Percentiles rank a stretch among this genome's conserved stretches.
Evolutionary conservation across 768 basidiomycete genomes (phyloP).

Genomic region (Auriscalpium vulgare): DNA sequence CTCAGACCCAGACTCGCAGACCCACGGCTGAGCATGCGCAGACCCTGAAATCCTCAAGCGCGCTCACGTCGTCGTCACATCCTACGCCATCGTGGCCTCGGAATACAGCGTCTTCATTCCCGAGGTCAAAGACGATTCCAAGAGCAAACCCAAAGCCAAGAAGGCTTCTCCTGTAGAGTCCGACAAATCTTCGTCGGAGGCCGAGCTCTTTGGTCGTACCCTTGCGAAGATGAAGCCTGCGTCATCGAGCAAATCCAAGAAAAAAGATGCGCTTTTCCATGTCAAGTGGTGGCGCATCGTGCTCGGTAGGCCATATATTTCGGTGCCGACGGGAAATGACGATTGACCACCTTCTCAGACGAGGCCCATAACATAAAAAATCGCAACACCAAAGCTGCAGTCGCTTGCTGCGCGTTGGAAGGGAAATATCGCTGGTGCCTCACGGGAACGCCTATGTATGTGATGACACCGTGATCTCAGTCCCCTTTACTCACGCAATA

Average conservation of each 20-base stretch:
- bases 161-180: slow-evolving; percentile 17
- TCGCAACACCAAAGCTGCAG: slow-evolving; percentile 63
- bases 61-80: slow-evolving; percentile 76
- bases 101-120: slow-evolving; percentile 56
- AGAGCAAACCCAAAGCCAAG: slow-evolving; percentile 29
- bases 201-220: slow-evolving; percentile 38
- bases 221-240: slow-evolving; percentile 37
- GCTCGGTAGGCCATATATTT: slow-evolving; percentile 43
- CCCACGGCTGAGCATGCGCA: slow-evolving; percentile 16
- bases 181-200: slow-evolving; percentile 30
- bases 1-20: neutral
- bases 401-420: slow-evolving; percentile 71
- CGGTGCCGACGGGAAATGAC: neutral
- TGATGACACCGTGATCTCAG: neutral
- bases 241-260: slow-evolving; percentile 33
- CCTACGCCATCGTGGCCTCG: slow-evolving; percentile 76
- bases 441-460: slow-evolving; percentile 74
- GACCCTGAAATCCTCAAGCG: slow-evolving; percentile 47
- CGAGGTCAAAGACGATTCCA: slow-evolving; percentile 47
- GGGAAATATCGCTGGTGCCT: slow-evolving; percentile 83
- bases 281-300: slow-evolving; percentile 83
- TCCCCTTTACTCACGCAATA: neutral
- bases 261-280: slow-evolving; percentile 61
- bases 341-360: slow-evolving; percentile 35
- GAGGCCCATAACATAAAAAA: slow-evolving; percentile 96